Evolutionary conservation across 495 filamentous ascomycete genomes (phyloP).

Genomic region (Neurospora discreta): DNA sequence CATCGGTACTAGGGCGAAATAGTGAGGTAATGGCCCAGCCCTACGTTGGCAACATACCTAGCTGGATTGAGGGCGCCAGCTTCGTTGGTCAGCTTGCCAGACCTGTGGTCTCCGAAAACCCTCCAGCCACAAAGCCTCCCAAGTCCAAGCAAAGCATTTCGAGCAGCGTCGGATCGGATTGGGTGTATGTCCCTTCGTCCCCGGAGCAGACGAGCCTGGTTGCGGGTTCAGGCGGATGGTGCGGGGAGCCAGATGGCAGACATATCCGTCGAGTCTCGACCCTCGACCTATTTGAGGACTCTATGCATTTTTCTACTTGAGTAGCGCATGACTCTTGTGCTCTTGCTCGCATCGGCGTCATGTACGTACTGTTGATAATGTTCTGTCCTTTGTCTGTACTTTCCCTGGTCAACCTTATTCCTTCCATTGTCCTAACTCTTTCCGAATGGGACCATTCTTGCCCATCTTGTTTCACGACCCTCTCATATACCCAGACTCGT

Average conservation of each 20-base stretch:
- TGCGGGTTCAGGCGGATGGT: neutral
- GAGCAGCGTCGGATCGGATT: neutral
- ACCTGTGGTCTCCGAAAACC: neutral
- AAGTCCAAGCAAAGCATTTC: neutral
- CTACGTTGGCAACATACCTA: neutral
- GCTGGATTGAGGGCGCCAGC: slow-evolving; percentile 7
- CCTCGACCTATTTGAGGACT: neutral
- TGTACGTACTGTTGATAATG: neutral
- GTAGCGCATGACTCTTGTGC: neutral
- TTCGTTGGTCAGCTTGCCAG: neutral
- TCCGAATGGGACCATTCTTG: neutral
- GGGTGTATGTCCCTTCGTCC: neutral
- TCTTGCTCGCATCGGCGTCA: neutral
- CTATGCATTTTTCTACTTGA: neutral
- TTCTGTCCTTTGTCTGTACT: neutral
- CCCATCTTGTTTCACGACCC: neutral
- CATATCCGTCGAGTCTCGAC: neutral
- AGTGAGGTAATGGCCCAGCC: neutral
- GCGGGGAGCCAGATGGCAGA: neutral
- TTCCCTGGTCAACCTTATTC: neutral
- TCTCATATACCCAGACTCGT: neutral
- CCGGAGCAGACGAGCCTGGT: neutral
- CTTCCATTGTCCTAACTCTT: neutral
- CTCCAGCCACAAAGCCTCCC: neutral
- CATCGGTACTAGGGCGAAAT: neutral